Evolutionary conservation across 2,329 filamentous ascomycete genomes (phyloP).

Genomic region (Fusarium tanahbumbuense): DNA sequence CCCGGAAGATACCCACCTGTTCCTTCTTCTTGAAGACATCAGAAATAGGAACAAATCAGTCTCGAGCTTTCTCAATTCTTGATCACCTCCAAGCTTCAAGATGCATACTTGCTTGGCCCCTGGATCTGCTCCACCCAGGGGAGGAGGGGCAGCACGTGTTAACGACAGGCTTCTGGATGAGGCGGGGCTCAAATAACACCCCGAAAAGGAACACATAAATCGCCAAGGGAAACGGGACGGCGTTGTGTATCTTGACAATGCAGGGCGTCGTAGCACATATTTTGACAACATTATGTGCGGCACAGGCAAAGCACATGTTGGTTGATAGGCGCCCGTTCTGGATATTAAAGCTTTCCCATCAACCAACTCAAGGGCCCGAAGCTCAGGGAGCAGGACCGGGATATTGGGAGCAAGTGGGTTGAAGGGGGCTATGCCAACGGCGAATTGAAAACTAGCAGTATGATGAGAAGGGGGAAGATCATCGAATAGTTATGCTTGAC

Average conservation of each 20-base stretch:
- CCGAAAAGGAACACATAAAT: slow-evolving; percentile 12
- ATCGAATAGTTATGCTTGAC: slow-evolving; percentile 41
- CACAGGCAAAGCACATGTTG: background rate
- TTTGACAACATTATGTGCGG: background rate
- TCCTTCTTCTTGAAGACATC: background rate
- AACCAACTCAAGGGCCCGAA: slow-evolving; percentile 6
- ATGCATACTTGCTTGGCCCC: slow-evolving; percentile 19
- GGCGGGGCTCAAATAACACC: slow-evolving; percentile 31
- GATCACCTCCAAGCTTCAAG: background rate
- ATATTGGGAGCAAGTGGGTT: slow-evolving; percentile 38
- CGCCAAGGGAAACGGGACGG: slow-evolving; percentile 4
- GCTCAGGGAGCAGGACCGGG: slow-evolving; percentile 33
- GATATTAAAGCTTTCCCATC: slow-evolving; percentile 5
- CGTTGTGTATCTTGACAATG: slow-evolving; percentile 2
- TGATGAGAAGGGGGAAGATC: slow-evolving; percentile 46
- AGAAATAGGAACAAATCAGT: background rate
- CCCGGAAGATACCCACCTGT: background rate
- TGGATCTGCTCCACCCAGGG: slow-evolving; percentile 25
- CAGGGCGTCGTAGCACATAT: background rate
- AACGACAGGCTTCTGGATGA: slow-evolving; percentile 18
- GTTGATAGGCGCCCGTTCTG: background rate
- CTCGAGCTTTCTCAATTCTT: slow-evolving; percentile 1
- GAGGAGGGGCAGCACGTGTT: slow-evolving; percentile 35
- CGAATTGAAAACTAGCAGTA: slow-evolving; percentile 43
- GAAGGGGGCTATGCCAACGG: slow-evolving; percentile 33